Percentiles rank a stretch among this genome's conserved stretches.
phyloP scores from a whole-genome alignment of 495 filamentous ascomycete genomes.

The Penicillium psychrofluorescens region DNA sequence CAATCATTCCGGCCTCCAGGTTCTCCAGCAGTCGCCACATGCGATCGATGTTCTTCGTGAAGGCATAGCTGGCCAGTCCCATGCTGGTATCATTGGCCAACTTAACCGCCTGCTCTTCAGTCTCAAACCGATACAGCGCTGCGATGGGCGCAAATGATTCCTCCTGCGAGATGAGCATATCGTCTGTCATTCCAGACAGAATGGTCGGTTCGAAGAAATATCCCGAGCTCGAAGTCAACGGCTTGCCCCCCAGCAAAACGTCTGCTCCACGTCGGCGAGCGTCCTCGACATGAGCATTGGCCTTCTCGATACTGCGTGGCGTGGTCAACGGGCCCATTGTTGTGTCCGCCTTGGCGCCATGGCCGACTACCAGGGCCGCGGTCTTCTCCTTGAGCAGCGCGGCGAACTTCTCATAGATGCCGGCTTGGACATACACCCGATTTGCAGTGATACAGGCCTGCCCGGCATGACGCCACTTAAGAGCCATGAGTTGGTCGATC shows the following conservation, averaged over 20 bases:
- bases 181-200: conserved; percentile 49
- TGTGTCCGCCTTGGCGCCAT: conserved; percentile 48
- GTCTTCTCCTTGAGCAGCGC: conserved; percentile 47
- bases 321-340: conserved; percentile 68
- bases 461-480: conserved; percentile 62
- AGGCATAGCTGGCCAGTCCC: conserved; percentile 65
- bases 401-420: conserved; percentile 48
- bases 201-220: conserved; percentile 73
- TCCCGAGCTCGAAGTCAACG: conserved; percentile 38
- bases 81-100: conserved; percentile 61
- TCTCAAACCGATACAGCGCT: conserved; percentile 62
- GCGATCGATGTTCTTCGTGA: conserved; percentile 67
- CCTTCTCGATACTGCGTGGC: conserved; percentile 56
- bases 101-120: conserved; percentile 58
- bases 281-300: conserved; percentile 53
- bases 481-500: conserved; percentile 48
- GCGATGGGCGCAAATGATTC: conserved; percentile 66
- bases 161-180: conserved; percentile 60
- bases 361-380: conserved; percentile 53
- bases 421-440: conserved; percentile 59
- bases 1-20: conserved; percentile 72
- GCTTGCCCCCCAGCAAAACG: conserved; percentile 51
- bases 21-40: conserved; percentile 67
- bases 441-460: conserved; percentile 74
- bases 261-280: conserved; percentile 53